Percentiles rank a stretch among this genome's conserved stretches.
These are phyloP conservation scores for Wakefieldia striispora DNA, from an alignment of 768 basidiomycete species.

Conservation along the genomic window DNA sequence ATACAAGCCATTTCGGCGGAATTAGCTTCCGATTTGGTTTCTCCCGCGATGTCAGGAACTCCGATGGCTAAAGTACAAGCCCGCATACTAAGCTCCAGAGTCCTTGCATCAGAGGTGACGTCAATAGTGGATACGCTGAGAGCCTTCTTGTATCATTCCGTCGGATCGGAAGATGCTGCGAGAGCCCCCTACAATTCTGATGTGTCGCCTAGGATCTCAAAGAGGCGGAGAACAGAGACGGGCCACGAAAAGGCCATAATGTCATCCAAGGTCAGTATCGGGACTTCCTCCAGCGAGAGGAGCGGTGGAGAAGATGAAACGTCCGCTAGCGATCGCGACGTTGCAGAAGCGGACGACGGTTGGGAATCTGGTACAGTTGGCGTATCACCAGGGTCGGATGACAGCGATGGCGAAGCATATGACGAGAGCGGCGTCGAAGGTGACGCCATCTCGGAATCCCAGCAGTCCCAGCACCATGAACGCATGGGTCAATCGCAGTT, in stretches of 20 bases:
- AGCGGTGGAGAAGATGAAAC: slow-evolving; percentile 27
- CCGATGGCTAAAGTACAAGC: slow-evolving; percentile 60
- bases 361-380: slow-evolving; percentile 45
- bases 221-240: slow-evolving; percentile 6
- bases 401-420: slow-evolving; percentile 32
- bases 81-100: slow-evolving; percentile 74
- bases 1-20: slow-evolving; percentile 48
- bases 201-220: slow-evolving; percentile 4
- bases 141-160: slow-evolving; percentile 36
- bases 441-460: not conserved
- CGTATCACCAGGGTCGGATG: slow-evolving; percentile 24
- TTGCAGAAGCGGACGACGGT: slow-evolving; percentile 23
- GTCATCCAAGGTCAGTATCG: slow-evolving; percentile 1
- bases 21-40: slow-evolving; percentile 36
- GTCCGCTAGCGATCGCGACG: slow-evolving; percentile 4
- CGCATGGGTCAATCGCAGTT: slow-evolving; percentile 53
- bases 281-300: not conserved
- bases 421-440: slow-evolving; percentile 25
- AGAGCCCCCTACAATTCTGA: slow-evolving; percentile 17
- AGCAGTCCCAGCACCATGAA: slow-evolving; percentile 24
- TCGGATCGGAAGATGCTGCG: slow-evolving; percentile 14
- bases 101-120: slow-evolving; percentile 58
- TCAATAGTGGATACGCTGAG: slow-evolving; percentile 51
- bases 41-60: slow-evolving; percentile 40
- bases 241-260: not conserved